Evolutionary conservation across 257 asterid species (phyloP).

Genomic region (Jasminum sambac): DNA sequence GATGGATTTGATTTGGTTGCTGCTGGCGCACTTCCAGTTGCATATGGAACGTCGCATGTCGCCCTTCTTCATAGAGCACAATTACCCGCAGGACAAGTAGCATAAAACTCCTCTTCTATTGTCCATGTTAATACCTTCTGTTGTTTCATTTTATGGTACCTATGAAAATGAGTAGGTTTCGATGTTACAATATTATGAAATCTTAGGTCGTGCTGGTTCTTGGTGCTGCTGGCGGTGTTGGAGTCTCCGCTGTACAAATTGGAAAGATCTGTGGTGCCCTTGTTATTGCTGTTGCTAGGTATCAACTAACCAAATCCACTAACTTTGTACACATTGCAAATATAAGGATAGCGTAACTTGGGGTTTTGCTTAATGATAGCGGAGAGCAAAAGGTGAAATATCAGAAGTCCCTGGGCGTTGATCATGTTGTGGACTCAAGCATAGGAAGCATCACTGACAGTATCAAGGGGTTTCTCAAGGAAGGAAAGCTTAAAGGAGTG

Average conservation of each 20-base stretch:
- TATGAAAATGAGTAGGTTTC: slow-evolving; percentile 1
- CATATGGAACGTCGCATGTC: slow-evolving; percentile 93
- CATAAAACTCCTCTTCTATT: background rate
- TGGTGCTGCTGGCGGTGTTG: slow-evolving; percentile 99
- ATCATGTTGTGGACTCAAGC: slow-evolving; percentile 80
- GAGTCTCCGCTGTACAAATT: slow-evolving; percentile 91
- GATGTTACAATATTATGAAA: slow-evolving; percentile 12
- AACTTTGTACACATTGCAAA: background rate
- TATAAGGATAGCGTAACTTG: slow-evolving; percentile 14
- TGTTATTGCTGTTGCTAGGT: slow-evolving; percentile 96
- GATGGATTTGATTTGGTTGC: slow-evolving; percentile 85
- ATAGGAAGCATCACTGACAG: slow-evolving; percentile 67
- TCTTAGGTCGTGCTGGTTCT: slow-evolving; percentile 87
- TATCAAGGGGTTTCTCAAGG: slow-evolving; percentile 70
- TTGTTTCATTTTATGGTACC: background rate
- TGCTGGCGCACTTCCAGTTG: slow-evolving; percentile 88
- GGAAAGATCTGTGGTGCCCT: slow-evolving; percentile 85
- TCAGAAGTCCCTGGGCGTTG: slow-evolving; percentile 78
- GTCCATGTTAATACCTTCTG: background rate
- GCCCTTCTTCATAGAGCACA: slow-evolving; percentile 91
- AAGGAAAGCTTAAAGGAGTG: slow-evolving; percentile 77
- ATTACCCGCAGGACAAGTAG: slow-evolving; percentile 64
- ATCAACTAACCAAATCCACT: slow-evolving; percentile 4
- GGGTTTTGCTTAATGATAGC: slow-evolving; percentile 39
- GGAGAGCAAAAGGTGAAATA: slow-evolving; percentile 77